Conservation (phyloP, 371 early-diverging fungal genomes). For the Circinella umbellata region DNA sequence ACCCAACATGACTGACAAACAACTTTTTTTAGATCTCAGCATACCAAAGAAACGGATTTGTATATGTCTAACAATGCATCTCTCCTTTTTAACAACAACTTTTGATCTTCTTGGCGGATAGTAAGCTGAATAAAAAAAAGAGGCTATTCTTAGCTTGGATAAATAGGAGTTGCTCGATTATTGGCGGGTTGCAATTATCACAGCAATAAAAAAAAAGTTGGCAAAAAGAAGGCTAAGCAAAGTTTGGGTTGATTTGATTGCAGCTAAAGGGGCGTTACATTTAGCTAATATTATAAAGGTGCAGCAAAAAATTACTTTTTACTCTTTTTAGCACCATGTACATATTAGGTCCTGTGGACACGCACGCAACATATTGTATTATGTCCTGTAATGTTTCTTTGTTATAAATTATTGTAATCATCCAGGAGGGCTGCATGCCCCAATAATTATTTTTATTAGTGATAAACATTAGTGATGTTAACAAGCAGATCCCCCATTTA, state of each 20-base stretch:
- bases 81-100: not conserved
- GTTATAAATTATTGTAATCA: no score
- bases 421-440: no score
- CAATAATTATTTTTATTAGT: no score
- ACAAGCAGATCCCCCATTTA: not conserved
- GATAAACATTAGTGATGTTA: not conserved
- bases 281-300: not conserved
- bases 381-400: no score
- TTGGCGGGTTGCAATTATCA: not conserved
- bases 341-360: slow-evolving; percentile 1
- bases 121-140: not conserved
- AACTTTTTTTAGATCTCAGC: not conserved
- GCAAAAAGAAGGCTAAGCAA: slow-evolving; percentile 5
- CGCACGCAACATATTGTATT: not conserved
- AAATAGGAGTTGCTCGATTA: not conserved
- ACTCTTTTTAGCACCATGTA: slow-evolving; percentile 1
- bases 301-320: slow-evolving; percentile 1
- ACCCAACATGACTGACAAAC: not conserved
- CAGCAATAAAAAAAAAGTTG: not conserved
- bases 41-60: slow-evolving; percentile 2
- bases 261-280: not conserved
- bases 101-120: slow-evolving; percentile 1
- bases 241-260: slow-evolving; percentile 2
- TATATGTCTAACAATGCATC: no score
- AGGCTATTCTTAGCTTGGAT: slow-evolving; percentile 1